Percentiles rank a stretch among this genome's conserved stretches.
phyloP scores from a whole-genome alignment of 225 moss, liverwort and hornwort species.

The Ulota crispa region DNA sequence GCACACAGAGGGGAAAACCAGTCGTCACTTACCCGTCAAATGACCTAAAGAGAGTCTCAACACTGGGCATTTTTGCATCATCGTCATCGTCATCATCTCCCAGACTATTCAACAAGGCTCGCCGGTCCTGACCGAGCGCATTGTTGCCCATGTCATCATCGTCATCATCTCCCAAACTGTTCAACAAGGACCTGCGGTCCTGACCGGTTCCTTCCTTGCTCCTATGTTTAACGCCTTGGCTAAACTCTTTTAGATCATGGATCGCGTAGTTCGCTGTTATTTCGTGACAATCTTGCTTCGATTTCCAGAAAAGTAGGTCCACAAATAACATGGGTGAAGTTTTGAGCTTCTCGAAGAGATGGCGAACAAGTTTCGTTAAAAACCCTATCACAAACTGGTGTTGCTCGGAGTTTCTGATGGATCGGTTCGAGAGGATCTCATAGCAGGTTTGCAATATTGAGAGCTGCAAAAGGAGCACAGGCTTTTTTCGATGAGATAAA shows the following conservation, averaged over 20 bases:
- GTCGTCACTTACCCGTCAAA: conserved; percentile 38
- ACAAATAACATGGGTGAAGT: conserved; percentile 79
- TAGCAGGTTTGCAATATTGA: conserved; percentile 85
- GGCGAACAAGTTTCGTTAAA: conserved; percentile 72
- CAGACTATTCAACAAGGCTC: conserved; percentile 42
- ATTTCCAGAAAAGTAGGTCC: conserved; percentile 96
- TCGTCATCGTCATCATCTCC: conserved; percentile 61
- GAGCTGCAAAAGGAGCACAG: conserved; percentile 53
- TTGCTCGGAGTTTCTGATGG: conserved; percentile 60
- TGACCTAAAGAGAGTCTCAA: conserved; percentile 25
- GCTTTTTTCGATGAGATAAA: neutral
- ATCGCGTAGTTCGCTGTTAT: conserved; percentile 78
- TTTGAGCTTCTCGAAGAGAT: conserved; percentile 77
- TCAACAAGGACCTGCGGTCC: conserved; percentile 47
- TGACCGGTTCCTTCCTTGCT: conserved; percentile 38
- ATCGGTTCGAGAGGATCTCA: conserved; percentile 66
- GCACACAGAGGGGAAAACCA: neutral
- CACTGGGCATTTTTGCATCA: conserved; percentile 20
- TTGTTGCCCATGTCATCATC: conserved; percentile 40
- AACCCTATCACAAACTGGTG: conserved; percentile 69
- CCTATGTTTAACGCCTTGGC: conserved; percentile 18
- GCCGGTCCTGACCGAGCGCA: conserved; percentile 47
- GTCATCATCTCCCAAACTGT: conserved; percentile 58
- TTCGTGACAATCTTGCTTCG: conserved; percentile 70
- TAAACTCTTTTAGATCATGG: conserved; percentile 45